Evolutionary conservation across 2,329 filamentous ascomycete species (phyloP), one percentile per base, ranked within the genome.

Genomic region (Nectriaceae sp.): DNA sequence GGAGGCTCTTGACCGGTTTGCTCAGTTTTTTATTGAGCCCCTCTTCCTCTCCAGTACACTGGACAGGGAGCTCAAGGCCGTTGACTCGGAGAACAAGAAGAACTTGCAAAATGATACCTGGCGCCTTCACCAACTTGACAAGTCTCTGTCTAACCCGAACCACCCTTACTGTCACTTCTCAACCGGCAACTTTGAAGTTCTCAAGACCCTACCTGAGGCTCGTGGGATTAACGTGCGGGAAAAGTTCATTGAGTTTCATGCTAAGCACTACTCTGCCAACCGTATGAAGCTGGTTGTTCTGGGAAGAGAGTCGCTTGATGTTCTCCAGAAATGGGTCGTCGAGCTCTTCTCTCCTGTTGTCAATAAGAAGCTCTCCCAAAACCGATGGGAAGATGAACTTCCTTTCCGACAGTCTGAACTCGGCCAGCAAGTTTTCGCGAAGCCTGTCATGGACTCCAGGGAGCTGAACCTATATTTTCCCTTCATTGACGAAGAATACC

Each of bases 71-170:
- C 76, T 97, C 53, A 85, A 82, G 56, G 92, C 92, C 1, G 92
- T 97, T 18, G 91, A 97, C 65, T 96, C 91, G 4, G 92, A 97
- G 70, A 96, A 97, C 74, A 96, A 96, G 79, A 97, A 97, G 80
- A 97, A 97, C 60, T 75, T 97, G 41, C 92, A 97, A 71, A 93
- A 84, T 66, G 92, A 97, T 64, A 81, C 82, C 47, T 96, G 92
- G 90, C 84, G 92, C 15, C 73, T 96, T 54, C 84, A 93, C 63
- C 92, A 97, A 70, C 78, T 97, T 20, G 88, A 90, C 65, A 96
- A 96, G 73, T 87, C 87, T 3, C 74, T 94, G n/a, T 90, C 90
- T 3, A 96, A 93, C 68, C 86, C 89, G 3, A 83, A 86, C 13
- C 92, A 97, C 62, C 92, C 92, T 1, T 96, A 89, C 67, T 89